These are phyloP conservation scores for Lachancea meyersii DNA, from an alignment of 805 yeast species.

Conservation along the genomic window DNA sequence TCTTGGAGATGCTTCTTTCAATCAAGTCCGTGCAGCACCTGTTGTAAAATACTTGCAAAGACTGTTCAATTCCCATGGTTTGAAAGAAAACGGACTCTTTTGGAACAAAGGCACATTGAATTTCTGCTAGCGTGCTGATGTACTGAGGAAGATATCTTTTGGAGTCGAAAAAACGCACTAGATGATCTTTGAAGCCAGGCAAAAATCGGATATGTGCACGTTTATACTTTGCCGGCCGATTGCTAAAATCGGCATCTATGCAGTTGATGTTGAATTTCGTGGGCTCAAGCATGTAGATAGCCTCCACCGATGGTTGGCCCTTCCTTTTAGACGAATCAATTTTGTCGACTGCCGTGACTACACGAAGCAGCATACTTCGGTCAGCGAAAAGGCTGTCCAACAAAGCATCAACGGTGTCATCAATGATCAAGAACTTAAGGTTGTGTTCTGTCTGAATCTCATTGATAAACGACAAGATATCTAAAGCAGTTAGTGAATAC, in stretches of 20 bases:
- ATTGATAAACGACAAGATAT: constrained; percentile 22
- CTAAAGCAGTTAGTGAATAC: constrained; percentile 2
- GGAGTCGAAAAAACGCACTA: constrained; percentile 27
- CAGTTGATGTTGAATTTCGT: constrained; percentile 64
- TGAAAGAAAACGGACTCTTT: constrained; percentile 61
- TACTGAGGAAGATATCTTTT: constrained; percentile 28
- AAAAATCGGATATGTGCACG: constrained; percentile 67
- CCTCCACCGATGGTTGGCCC: constrained; percentile 62
- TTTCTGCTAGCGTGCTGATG: constrained; percentile 33
- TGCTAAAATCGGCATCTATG: constrained; percentile 64
- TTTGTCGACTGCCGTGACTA: constrained; percentile 58
- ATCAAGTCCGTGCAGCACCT: constrained; percentile 56
- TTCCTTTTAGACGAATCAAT: constrained; percentile 53
- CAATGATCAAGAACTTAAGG: constrained; percentile 50
- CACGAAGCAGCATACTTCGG: constrained; percentile 41
- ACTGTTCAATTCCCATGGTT: constrained; percentile 53
- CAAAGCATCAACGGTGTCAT: constrained; percentile 45
- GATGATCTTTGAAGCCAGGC: constrained; percentile 44
- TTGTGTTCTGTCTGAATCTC: constrained; percentile 40
- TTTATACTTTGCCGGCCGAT: constrained; percentile 64
- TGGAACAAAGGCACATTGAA: constrained; percentile 52
- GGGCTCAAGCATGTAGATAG: constrained; percentile 73
- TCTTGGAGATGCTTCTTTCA: constrained; percentile 47
- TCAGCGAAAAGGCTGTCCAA: constrained; percentile 40
- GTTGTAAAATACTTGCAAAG: constrained; percentile 71